phyloP scores from a whole-genome alignment of 495 filamentous ascomycete genomes.

The Neohortaea acidophila region DNA sequence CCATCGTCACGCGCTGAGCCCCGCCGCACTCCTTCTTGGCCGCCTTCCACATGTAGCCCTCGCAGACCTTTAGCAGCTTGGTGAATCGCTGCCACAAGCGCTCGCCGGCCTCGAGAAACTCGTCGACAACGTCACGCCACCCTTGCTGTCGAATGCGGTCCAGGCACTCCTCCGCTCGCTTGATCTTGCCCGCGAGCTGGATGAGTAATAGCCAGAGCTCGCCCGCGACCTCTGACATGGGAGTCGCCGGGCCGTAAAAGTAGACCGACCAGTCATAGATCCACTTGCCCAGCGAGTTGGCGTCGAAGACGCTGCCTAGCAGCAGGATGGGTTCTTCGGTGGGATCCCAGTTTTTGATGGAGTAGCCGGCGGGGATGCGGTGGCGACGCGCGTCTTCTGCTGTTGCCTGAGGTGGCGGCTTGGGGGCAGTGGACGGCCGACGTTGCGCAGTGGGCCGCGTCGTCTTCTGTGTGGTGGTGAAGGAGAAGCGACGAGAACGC shows the following conservation, averaged over 20 bases:
- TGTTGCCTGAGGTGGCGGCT: conserved; percentile 52
- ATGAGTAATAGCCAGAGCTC: conserved; percentile 92
- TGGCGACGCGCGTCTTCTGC: conserved; percentile 68
- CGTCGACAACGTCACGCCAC: conserved; percentile 66
- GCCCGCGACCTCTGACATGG: conserved; percentile 84
- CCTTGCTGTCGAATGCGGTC: conserved; percentile 54
- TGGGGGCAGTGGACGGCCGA: conserved; percentile 14
- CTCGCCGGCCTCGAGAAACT: conserved; percentile 85
- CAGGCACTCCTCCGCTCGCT: conserved; percentile 73
- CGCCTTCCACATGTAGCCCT: conserved; percentile 80
- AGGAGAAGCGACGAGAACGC: conserved; percentile 27
- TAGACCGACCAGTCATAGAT: conserved; percentile 99
- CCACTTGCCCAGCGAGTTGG: conserved; percentile 96
- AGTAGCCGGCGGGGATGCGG: conserved; percentile 81
- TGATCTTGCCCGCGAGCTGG: conserved; percentile 89
- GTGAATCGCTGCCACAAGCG: conserved; percentile 75
- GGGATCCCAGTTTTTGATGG: conserved; percentile 97
- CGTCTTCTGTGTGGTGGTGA: conserved; percentile 12
- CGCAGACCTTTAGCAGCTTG: conserved; percentile 74
- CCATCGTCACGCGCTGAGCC: conserved; percentile 56
- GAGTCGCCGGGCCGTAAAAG: conserved; percentile 67
- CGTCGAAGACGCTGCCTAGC: conserved; percentile 89
- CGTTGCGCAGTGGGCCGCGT: conserved; percentile 7
- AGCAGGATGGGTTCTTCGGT: conserved; percentile 85
- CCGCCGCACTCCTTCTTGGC: conserved; percentile 47